Percentiles rank a stretch among this genome's conserved stretches.
phyloP scores from a whole-genome alignment of 768 basidiomycete genomes.

The Tremella fuciformis region DNA sequence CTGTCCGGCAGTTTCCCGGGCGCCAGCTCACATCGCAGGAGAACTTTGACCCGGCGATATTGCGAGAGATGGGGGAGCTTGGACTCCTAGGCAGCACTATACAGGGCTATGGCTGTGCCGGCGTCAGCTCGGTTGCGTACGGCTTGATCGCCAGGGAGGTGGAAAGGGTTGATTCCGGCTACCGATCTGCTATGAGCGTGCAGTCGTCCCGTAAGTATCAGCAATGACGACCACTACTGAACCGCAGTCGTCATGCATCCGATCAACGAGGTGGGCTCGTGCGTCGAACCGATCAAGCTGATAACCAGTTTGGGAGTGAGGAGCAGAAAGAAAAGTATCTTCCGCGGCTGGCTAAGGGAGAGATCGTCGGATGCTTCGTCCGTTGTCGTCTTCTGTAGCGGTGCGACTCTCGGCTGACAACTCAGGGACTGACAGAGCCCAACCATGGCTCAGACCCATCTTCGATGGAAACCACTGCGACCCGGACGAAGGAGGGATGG shows the following conservation, averaged over 20 bases:
- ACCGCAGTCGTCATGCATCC: constrained; percentile 80
- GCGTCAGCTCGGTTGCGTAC: constrained; percentile 84
- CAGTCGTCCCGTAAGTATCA: constrained; percentile 64
- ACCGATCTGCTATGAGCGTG: constrained; percentile 89
- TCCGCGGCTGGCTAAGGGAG: constrained; percentile 77
- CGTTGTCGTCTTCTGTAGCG: constrained; percentile 43
- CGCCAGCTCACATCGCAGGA: constrained; percentile 17
- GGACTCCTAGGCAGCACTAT: constrained; percentile 92
- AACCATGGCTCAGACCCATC: constrained; percentile 95
- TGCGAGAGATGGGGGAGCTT: constrained; percentile 88
- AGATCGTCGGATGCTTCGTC: constrained; percentile 89
- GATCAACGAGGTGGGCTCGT: constrained; percentile 46
- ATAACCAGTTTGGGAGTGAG: constrained; percentile 70
- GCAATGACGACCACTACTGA: constrained; percentile 8
- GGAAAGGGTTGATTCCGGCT: constrained; percentile 93
- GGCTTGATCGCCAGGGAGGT: constrained; percentile 91
- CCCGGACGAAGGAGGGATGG: constrained; percentile 78
- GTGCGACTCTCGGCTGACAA: background rate
- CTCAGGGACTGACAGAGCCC: constrained; percentile 87
- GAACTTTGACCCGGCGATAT: constrained; percentile 74
- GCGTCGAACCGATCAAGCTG: background rate
- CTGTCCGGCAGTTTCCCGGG: background rate
- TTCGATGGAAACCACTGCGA: constrained; percentile 94
- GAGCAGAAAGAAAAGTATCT: constrained; percentile 88
- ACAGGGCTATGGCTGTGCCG: constrained; percentile 88